Evolutionary conservation across 352 stramenopile genomes (phyloP).

Genomic region (Phytopythium montanum): DNA sequence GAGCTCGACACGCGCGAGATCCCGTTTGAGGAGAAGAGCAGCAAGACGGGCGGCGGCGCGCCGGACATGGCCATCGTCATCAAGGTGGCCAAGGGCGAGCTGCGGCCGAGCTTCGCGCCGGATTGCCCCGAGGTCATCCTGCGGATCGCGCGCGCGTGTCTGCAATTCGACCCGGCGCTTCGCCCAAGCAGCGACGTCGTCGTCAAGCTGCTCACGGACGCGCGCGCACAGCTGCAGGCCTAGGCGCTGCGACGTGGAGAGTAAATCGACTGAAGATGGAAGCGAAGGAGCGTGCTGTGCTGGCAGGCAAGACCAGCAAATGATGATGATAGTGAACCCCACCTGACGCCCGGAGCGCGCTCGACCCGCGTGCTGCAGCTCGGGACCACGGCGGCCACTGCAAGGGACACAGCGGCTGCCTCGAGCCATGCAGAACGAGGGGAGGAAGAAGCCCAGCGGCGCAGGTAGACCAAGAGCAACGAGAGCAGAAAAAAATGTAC

Average conservation of each 20-base stretch:
- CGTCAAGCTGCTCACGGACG: constrained; percentile 79
- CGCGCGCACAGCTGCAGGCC: constrained; percentile 54
- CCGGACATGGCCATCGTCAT: constrained; percentile 86
- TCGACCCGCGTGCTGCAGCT: background rate
- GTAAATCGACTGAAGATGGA: background rate
- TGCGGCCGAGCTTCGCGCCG: constrained; percentile 69
- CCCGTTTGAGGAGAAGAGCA: constrained; percentile 84
- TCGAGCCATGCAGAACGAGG: background rate
- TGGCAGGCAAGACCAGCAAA: background rate
- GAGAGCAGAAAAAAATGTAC: constrained; percentile 7
- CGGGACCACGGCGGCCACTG: background rate
- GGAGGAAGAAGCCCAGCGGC: background rate
- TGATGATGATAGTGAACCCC: constrained; percentile 8
- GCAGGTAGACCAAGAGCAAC: constrained; percentile 2
- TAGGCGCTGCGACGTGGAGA: background rate
- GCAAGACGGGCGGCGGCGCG: constrained; percentile 45
- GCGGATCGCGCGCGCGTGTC: constrained; percentile 73
- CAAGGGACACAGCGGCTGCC: constrained; percentile 1
- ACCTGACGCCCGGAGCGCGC: constrained; percentile 1
- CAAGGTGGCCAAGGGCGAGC: constrained; percentile 80
- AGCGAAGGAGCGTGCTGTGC: background rate
- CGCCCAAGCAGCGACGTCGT: constrained; percentile 66
- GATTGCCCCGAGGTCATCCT: constrained; percentile 56
- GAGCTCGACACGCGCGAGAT: constrained; percentile 87
- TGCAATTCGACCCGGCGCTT: constrained; percentile 83